Percentiles rank a stretch among this genome's conserved stretches.
phyloP scores from a whole-genome alignment of 2,329 filamentous ascomycete genomes.

The Moelleriella libera region DNA sequence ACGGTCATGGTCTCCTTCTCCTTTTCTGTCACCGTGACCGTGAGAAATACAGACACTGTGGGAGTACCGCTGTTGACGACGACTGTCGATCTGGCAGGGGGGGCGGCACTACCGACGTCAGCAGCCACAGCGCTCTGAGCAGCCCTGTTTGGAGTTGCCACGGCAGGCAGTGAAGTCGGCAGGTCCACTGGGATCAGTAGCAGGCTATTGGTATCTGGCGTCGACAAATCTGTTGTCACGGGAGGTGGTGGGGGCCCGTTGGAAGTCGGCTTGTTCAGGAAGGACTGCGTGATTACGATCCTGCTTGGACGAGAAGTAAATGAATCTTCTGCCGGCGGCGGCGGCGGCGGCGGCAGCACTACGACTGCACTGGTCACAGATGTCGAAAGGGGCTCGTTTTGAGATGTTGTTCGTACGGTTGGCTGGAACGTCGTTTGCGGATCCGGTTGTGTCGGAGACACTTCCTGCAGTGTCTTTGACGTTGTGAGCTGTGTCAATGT shows the following conservation, averaged over 20 bases:
- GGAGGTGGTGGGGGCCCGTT: conserved; percentile 2
- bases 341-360: not conserved
- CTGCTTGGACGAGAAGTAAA: conserved; percentile 1
- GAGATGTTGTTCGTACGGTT: not conserved
- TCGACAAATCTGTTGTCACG: conserved; percentile 1
- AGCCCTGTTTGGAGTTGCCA: conserved; percentile 2
- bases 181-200: conserved; percentile 10
- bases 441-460: not conserved
- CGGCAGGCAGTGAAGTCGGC: conserved; percentile 7
- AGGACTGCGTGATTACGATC: conserved; percentile 13
- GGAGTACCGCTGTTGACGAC: conserved; percentile 14
- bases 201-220: conserved; percentile 10
- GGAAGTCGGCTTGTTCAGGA: conserved; percentile 9
- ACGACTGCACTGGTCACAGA: too few species aligned
- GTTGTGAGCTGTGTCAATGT: not conserved
- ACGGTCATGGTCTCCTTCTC: conserved; percentile 15
- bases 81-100: conserved; percentile 10
- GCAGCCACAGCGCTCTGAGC: conserved; percentile 5
- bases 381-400: too few species aligned
- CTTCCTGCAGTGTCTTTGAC: not conserved
- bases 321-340: not conserved
- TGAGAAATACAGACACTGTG: conserved; percentile 21
- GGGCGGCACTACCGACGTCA: not conserved
- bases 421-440: not conserved
- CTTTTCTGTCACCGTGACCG: conserved; percentile 21